Percentiles rank a stretch among this genome's conserved stretches.
These are phyloP conservation scores for Apiospora koreana DNA, from an alignment of 2,329 filamentous ascomycete genomes.

Conservation along the genomic window DNA sequence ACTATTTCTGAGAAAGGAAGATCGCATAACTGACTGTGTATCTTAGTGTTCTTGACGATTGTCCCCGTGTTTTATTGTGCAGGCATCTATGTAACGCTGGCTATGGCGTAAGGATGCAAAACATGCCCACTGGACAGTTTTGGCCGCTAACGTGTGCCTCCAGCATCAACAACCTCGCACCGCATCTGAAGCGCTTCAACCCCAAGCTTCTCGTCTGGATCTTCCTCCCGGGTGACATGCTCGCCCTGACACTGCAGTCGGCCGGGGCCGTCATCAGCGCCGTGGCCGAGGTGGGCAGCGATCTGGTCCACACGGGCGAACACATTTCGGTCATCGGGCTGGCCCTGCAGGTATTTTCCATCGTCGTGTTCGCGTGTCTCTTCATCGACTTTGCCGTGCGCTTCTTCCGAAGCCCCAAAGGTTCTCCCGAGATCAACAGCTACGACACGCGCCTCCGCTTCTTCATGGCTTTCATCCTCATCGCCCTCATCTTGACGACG, in stretches of 20 bases:
- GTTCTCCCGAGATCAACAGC: not conserved
- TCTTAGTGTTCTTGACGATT: constrained; percentile 57
- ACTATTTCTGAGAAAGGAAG: not conserved
- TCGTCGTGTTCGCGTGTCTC: constrained; percentile 51
- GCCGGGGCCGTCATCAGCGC: constrained; percentile 44
- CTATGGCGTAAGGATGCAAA: constrained; percentile 32
- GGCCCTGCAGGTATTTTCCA: constrained; percentile 57
- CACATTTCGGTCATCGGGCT: constrained; percentile 56
- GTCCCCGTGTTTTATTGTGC: constrained; percentile 60
- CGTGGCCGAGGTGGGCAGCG: constrained; percentile 43
- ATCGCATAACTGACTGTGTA: not conserved
- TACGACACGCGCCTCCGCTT: constrained; percentile 42
- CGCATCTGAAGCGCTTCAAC: constrained; percentile 24
- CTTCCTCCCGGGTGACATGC: constrained; percentile 43
- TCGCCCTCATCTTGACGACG: constrained; percentile 57
- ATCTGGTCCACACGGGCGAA: constrained; percentile 38
- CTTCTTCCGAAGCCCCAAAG: constrained; percentile 20
- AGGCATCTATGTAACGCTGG: constrained; percentile 66
- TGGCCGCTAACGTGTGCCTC: constrained; percentile 18
- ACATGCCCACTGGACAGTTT: not conserved
- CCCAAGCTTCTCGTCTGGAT: constrained; percentile 29
- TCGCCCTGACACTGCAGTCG: constrained; percentile 46
- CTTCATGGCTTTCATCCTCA: constrained; percentile 37
- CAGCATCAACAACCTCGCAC: constrained; percentile 36
- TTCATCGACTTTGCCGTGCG: constrained; percentile 45